Percentiles rank a stretch among this genome's conserved stretches.
Evolutionary conservation across 441 rosid genomes (phyloP).

Genomic region (Erysimum pusillum): DNA sequence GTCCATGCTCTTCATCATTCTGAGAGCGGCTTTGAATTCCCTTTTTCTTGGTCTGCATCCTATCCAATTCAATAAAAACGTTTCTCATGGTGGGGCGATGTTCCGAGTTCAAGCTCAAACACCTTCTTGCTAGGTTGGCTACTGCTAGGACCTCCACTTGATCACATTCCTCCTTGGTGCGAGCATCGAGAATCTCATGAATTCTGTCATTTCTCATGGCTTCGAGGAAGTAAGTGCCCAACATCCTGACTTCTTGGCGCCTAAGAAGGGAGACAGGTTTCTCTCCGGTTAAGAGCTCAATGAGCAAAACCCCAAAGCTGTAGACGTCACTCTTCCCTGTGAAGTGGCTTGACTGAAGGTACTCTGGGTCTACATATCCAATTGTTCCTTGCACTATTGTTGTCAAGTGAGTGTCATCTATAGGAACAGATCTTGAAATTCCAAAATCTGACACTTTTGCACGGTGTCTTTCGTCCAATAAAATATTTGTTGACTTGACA

Average conservation of each 20-base stretch:
- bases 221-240: conserved; percentile 47
- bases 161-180: conserved; percentile 32
- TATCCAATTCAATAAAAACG: conserved; percentile 45
- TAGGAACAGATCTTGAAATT: conserved; percentile 54
- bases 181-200: conserved; percentile 45
- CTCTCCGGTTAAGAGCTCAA: conserved; percentile 51
- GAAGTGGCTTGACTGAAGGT: conserved; percentile 56
- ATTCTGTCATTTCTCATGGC: conserved; percentile 46
- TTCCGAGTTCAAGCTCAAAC: conserved; percentile 51
- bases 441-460: conserved; percentile 64
- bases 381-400: conserved; percentile 58
- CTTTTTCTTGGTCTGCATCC: conserved; percentile 31
- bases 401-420: conserved; percentile 57
- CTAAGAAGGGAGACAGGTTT: conserved; percentile 47
- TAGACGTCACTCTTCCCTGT: conserved; percentile 46
- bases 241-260: conserved; percentile 47
- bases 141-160: conserved; percentile 45
- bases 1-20: conserved; percentile 24
- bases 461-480: conserved; percentile 50
- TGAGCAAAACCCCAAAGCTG: conserved; percentile 52
- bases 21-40: conserved; percentile 4
- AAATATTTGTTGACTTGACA: conserved; percentile 61
- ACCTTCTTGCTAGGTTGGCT: conserved; percentile 51
- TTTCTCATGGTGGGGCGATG: conserved; percentile 58
- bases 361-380: conserved; percentile 65